Evolutionary conservation across 495 filamentous ascomycete species (phyloP), one percentile per base, ranked within the genome.

Genomic region (Penicillium antarcticum): DNA sequence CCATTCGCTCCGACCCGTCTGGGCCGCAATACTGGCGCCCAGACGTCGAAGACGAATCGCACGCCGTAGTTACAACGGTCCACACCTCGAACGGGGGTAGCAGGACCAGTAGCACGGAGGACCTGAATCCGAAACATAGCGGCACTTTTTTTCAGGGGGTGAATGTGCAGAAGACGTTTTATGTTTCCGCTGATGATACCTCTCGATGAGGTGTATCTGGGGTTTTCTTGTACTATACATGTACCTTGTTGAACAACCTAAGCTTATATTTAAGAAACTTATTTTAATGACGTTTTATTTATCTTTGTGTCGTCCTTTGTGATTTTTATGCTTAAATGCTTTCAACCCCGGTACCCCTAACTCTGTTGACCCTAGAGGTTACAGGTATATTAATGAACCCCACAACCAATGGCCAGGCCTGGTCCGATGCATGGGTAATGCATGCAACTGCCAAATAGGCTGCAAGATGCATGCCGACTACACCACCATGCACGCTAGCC

Each of bases 111-210:
- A 74, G 71, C 40, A 69, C 71, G 48, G 69, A 72, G 45, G 51
- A 70, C 39, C 51, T 74, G n/a, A 66, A 72, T 48, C 68, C 69
- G 6, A 62, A 55, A 18, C 53, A 57, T 24, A 40, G 49, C 16
- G 47, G 56, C 1, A 57, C 63, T 0, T 56, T 63, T n/a, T 55
- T 55, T 34, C 42, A 39, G 10, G 71, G 66, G 1, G 68, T 74
- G 24, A 74, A 68, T 56, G 65, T 74, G 32, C 68, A 74, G 24
- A 74, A 69, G 52, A 64, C 69, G 0, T 74, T 74, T 39, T 57
- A 60, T 42, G 65, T 74, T 34, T 66, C 71, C 16, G 65, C 61
- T 4, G 56, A 61, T 53, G 52, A 62, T 3, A 8, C 47, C 5
- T 49, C 46, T 13, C 39, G 26, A 29, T 29, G 2, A 26, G 44